Conservation (phyloP, 2,329 filamentous ascomycete genomes). For the Fusarium circinatum region DNA sequence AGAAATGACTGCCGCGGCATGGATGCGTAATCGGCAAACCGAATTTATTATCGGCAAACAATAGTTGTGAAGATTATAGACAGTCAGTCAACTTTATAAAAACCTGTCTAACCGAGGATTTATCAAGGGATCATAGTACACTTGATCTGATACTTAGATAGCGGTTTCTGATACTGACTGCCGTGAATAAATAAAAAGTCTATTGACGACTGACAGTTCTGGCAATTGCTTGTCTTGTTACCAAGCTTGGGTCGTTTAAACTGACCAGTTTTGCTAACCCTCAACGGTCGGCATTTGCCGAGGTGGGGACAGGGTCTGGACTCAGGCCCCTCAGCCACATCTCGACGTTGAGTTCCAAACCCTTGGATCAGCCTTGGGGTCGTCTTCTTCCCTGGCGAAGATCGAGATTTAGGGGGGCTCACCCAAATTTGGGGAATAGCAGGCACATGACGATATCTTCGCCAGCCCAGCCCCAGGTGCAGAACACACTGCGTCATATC, state of each 20-base stretch:
- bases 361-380: conserved; percentile 20
- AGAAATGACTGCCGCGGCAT: conserved; percentile 5
- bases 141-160: not conserved
- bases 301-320: conserved; percentile 32
- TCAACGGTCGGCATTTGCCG: conserved; percentile 38
- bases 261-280: not conserved
- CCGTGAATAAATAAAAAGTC: not conserved
- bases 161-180: not conserved
- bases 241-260: not conserved
- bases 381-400: conserved; percentile 19
- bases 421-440: conserved; percentile 13
- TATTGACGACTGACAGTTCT: not conserved
- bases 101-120: not conserved
- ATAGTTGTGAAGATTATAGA: not conserved
- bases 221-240: not conserved
- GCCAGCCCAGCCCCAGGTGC: not conserved
- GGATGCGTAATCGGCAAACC: not conserved
- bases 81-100: not conserved
- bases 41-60: not conserved
- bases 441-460: conserved; percentile 14
- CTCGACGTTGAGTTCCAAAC: conserved; percentile 29
- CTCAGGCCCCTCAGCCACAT: conserved; percentile 33
- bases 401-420: conserved; percentile 31
- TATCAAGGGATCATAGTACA: not conserved
- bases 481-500: conserved; percentile 1